A percentile compares a stretch with the other conserved stretches of the same genome.
These are phyloP conservation scores for Coemansia brasiliensis DNA, from an alignment of 192 early-diverging fungal genomes.

Conservation along the genomic window DNA sequence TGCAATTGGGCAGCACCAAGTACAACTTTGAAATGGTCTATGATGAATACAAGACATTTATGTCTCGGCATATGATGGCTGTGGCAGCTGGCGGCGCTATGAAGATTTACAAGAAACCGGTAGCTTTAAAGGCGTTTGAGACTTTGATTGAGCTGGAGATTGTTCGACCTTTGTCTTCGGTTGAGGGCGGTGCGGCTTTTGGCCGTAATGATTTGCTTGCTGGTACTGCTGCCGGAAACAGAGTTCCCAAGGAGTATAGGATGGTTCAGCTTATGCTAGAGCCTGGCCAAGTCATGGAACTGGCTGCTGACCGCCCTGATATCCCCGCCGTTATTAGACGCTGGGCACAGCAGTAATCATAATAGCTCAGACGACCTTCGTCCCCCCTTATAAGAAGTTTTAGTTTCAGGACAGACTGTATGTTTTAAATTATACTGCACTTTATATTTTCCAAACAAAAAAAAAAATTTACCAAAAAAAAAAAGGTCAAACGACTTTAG, in stretches of 20 bases:
- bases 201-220: slow-evolving; percentile 45
- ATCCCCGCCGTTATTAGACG: slow-evolving; percentile 63
- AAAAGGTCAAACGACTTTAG: too few species aligned
- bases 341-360: slow-evolving; percentile 57
- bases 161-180: slow-evolving; percentile 52
- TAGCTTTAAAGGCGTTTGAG: slow-evolving; percentile 91
- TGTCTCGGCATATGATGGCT: slow-evolving; percentile 59
- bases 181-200: slow-evolving; percentile 11
- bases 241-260: slow-evolving; percentile 82
- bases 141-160: slow-evolving; percentile 70
- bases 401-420: too few species aligned
- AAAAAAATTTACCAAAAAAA: too few species aligned
- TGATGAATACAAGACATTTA: slow-evolving; percentile 86
- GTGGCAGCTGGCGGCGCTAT: slow-evolving; percentile 57
- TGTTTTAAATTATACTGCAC: too few species aligned
- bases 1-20: slow-evolving; percentile 61
- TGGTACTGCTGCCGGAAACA: slow-evolving; percentile 33
- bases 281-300: slow-evolving; percentile 62
- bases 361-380: background rate
- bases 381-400: too few species aligned
- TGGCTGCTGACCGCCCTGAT: slow-evolving; percentile 60
- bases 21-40: slow-evolving; percentile 97
- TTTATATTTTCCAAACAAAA: too few species aligned
- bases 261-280: slow-evolving; percentile 84
- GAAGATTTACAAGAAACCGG: slow-evolving; percentile 72